Evolutionary conservation across 2,329 filamentous ascomycete species (phyloP).

Genomic region (Fusarium musae): DNA sequence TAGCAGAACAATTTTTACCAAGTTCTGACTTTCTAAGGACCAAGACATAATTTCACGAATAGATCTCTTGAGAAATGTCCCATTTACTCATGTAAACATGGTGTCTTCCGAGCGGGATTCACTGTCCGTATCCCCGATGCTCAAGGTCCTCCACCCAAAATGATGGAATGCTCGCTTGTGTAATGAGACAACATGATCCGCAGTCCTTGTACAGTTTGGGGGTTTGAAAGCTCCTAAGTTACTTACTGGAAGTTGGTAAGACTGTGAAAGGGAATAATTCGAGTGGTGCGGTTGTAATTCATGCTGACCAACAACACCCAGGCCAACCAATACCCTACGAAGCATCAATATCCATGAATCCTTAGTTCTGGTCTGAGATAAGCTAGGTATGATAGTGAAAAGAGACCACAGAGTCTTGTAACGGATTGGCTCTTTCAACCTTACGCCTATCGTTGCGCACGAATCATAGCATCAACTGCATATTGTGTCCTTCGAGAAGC

Average conservation of each 20-base stretch:
- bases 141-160: constrained; percentile 15
- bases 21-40: not conserved
- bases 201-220: not conserved
- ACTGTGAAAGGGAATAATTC: not conserved
- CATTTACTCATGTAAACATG: not conserved
- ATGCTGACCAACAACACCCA: not conserved
- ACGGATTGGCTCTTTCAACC: not conserved
- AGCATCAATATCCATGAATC: too few species aligned
- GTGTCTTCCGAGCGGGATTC: constrained; percentile 3
- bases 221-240: not conserved
- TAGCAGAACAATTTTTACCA: not conserved
- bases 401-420: not conserved
- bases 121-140: constrained; percentile 2
- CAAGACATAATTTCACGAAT: not conserved
- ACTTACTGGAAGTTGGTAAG: not conserved
- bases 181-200: not conserved
- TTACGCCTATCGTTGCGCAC: constrained; percentile 1
- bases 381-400: not conserved
- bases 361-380: not conserved
- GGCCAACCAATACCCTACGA: not conserved
- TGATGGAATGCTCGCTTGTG: constrained; percentile 2
- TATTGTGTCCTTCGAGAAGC: constrained; percentile 26
- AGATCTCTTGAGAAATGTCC: not conserved
- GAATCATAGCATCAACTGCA: constrained; percentile 11
- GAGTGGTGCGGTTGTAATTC: not conserved